Percentiles rank a stretch among this genome's conserved stretches.
Conservation (phyloP, 768 basidiomycete genomes). For the Mrakia blollopis region DNA sequence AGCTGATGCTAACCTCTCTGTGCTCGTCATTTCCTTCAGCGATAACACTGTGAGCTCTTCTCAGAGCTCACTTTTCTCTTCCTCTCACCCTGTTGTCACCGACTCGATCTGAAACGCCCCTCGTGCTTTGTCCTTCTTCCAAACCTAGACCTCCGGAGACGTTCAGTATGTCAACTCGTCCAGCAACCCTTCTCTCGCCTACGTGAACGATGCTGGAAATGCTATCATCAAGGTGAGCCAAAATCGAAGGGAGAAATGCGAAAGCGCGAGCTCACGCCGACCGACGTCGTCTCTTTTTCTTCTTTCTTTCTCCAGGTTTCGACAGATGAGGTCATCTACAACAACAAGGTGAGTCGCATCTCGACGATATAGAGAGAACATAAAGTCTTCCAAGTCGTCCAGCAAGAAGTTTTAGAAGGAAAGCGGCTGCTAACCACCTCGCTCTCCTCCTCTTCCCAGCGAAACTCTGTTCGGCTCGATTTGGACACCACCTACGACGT, state of each 20-base stretch:
- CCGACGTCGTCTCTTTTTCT: not conserved
- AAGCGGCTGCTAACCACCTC: not conserved
- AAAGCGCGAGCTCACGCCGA: not conserved
- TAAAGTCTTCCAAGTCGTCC: not conserved
- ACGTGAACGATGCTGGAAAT: constrained; percentile 13
- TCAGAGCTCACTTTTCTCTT: not conserved
- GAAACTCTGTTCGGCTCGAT: constrained; percentile 13
- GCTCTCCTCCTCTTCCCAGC: constrained; percentile 1
- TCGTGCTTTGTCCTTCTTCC: not conserved
- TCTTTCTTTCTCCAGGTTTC: constrained; percentile 1
- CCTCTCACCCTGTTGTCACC: not conserved
- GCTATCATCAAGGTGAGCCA: constrained; percentile 22
- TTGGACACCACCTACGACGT: constrained; percentile 1
- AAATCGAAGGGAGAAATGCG: not conserved
- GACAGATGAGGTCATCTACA: not conserved
- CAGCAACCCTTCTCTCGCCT: constrained; percentile 9
- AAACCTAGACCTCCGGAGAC: constrained; percentile 7
- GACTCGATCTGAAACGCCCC: not conserved
- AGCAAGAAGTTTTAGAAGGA: not conserved
- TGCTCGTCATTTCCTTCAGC: not conserved
- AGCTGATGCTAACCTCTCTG: not conserved
- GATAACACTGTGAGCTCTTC: not conserved
- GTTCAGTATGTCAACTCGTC: constrained; percentile 18
- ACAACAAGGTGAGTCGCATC: not conserved
- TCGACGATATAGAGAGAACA: no score